Conservation (phyloP, 805 yeast genomes). For the Candida ponderosae region DNA sequence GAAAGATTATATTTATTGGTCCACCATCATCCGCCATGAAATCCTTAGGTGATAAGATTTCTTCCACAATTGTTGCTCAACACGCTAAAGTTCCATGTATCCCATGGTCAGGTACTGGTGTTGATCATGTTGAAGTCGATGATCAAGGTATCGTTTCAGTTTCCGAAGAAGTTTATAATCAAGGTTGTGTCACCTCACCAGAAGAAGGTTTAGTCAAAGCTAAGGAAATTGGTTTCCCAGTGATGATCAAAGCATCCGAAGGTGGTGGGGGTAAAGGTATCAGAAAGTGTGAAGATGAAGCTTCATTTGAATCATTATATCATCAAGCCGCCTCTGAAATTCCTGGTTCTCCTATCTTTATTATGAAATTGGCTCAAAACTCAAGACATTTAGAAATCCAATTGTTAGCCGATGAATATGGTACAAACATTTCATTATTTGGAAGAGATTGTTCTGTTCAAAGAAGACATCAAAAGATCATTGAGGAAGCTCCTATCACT, state of each 20-base stretch:
- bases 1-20: constrained; percentile 88
- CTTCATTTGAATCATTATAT: constrained; percentile 68
- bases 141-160: constrained; percentile 75
- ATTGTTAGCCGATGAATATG: constrained; percentile 95
- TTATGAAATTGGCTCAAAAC: constrained; percentile 94
- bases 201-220: constrained; percentile 89
- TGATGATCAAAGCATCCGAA: constrained; percentile 98
- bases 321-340: constrained; percentile 95
- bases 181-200: constrained; percentile 83
- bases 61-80: constrained; percentile 97
- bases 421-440: constrained; percentile 92
- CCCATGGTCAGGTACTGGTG: constrained; percentile 99
- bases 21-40: constrained; percentile 99
- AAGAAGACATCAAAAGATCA: constrained; percentile 98
- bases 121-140: constrained; percentile 71
- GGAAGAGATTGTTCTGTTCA: constrained; percentile 99
- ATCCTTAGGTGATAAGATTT: constrained; percentile 97
- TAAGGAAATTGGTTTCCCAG: constrained; percentile 87
- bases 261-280: constrained; percentile 99
- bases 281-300: constrained; percentile 85
- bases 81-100: constrained; percentile 98
- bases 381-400: constrained; percentile 99
- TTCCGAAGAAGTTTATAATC: constrained; percentile 68
- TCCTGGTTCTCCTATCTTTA: constrained; percentile 97
- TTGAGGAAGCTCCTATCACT: constrained; percentile 99